Evolutionary conservation across 2,329 filamentous ascomycete species (phyloP).

Genomic region (Calonectria montana): DNA sequence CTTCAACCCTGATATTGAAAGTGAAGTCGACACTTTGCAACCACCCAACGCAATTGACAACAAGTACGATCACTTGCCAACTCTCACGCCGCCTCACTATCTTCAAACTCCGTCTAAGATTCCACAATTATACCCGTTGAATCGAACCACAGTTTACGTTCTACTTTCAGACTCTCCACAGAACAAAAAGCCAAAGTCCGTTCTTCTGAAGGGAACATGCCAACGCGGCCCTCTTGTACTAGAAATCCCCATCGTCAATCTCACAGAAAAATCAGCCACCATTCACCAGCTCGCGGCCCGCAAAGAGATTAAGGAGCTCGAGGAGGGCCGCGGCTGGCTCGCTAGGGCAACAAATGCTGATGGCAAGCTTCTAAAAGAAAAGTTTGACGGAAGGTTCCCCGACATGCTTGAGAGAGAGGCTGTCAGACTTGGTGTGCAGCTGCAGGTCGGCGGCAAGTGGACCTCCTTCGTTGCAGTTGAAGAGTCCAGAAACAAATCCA

Average conservation of each 20-base stretch:
- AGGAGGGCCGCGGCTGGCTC: no score
- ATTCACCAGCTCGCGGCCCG: conserved; percentile 75
- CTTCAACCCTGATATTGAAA: no score
- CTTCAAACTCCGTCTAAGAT: conserved; percentile 74
- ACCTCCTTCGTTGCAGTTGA: no score
- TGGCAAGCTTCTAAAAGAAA: no score
- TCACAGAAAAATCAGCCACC: conserved; percentile 39
- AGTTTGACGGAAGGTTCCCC: no score
- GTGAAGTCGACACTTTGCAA: no score
- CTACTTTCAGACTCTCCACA: conserved; percentile 65
- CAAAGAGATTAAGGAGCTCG: conserved; percentile 64
- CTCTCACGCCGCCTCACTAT: conserved; percentile 63
- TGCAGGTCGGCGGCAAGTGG: no score
- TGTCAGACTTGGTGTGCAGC: no score
- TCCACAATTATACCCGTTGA: conserved; percentile 74
- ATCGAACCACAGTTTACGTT: conserved; percentile 72
- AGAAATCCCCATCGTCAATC: conserved; percentile 67
- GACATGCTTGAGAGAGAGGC: no score
- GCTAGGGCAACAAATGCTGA: no score
- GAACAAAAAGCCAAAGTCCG: conserved; percentile 56
- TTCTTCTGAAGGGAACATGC: conserved; percentile 70
- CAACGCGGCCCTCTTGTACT: conserved; percentile 68
- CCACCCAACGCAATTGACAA: conserved; percentile 28
- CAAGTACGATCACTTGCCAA: conserved; percentile 63
- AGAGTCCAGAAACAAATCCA: no score